A percentile compares a stretch with the other conserved stretches of the same genome.
Evolutionary conservation across 495 filamentous ascomycete species (phyloP).

Genomic region (Penicillium cinerascens): DNA sequence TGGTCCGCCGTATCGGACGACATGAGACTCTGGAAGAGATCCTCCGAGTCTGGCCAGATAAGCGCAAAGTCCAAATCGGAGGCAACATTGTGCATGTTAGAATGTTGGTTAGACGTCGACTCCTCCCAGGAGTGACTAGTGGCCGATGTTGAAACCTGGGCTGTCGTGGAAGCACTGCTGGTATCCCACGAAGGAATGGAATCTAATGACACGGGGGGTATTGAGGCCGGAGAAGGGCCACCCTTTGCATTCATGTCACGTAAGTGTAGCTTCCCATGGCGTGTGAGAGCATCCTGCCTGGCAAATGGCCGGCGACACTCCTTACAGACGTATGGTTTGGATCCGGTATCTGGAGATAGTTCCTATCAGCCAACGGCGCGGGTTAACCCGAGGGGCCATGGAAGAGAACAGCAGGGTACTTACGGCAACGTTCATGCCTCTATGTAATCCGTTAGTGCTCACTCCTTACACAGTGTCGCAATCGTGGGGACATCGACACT

Average conservation of each 20-base stretch:
- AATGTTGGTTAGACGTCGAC: conserved; percentile 14
- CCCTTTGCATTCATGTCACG: conserved; percentile 30
- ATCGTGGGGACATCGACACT: conserved; percentile 13
- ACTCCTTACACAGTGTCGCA: conserved; percentile 3
- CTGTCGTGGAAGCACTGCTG: conserved; percentile 20
- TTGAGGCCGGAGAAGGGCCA: conserved; percentile 13
- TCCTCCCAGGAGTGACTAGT: conserved; percentile 29
- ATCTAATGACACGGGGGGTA: conserved; percentile 19
- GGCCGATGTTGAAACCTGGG: conserved; percentile 19
- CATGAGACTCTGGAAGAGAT: conserved; percentile 47
- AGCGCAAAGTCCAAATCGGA: conserved; percentile 43
- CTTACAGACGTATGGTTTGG: conserved; percentile 44
- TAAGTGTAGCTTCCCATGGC: conserved; percentile 46
- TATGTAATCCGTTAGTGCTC: conserved; percentile 12
- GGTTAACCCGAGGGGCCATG: neutral
- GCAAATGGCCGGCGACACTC: conserved; percentile 43
- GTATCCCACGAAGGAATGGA: conserved; percentile 28
- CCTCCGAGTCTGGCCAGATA: conserved; percentile 49
- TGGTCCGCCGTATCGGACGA: conserved; percentile 40
- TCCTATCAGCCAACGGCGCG: conserved; percentile 17
- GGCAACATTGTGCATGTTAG: conserved; percentile 23
- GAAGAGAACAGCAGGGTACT: conserved; percentile 9
- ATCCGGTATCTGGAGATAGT: conserved; percentile 39
- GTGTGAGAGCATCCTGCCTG: conserved; percentile 45
- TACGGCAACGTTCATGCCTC: conserved; percentile 51